A percentile compares a stretch with the other conserved stretches of the same genome.
These are phyloP conservation scores for Cylindrodendrum hubeiense DNA, from an alignment of 2,329 filamentous ascomycete genomes.

Conservation along the genomic window DNA sequence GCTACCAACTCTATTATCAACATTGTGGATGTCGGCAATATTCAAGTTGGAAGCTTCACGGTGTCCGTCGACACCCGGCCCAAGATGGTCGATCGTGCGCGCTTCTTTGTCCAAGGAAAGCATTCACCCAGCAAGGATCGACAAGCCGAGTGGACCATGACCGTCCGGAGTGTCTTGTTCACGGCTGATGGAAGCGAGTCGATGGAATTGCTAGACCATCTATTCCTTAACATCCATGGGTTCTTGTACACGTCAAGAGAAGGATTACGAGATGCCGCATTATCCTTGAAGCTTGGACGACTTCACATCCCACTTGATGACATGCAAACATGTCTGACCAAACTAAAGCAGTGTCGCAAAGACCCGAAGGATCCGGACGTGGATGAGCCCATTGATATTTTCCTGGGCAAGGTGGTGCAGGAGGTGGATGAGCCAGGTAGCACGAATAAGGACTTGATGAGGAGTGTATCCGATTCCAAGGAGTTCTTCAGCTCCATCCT, in stretches of 20 bases:
- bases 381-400: slow-evolving; percentile 68
- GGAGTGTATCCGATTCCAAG: slow-evolving; percentile 90
- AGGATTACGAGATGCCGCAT: slow-evolving; percentile 88
- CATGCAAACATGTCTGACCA: slow-evolving; percentile 72
- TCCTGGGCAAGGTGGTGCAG: slow-evolving; percentile 79
- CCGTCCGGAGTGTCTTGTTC: slow-evolving; percentile 87
- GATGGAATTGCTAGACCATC: slow-evolving; percentile 88
- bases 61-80: slow-evolving; percentile 90
- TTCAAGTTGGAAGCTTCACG: slow-evolving; percentile 87
- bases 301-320: slow-evolving; percentile 94
- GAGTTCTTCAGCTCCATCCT: slow-evolving; percentile 92
- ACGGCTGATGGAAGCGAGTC: slow-evolving; percentile 87
- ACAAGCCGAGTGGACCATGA: slow-evolving; percentile 95
- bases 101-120: slow-evolving; percentile 86
- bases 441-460: slow-evolving; percentile 76
- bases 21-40: slow-evolving; percentile 82
- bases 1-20: slow-evolving; percentile 84
- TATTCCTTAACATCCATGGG: slow-evolving; percentile 91
- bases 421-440: slow-evolving; percentile 79
- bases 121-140: slow-evolving; percentile 66
- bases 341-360: slow-evolving; percentile 61
- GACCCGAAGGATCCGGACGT: slow-evolving; percentile 51
- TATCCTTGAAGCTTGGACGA: slow-evolving; percentile 90
- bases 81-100: slow-evolving; percentile 91
- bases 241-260: slow-evolving; percentile 87